Evolutionary conservation across 495 filamentous ascomycete species (phyloP).

Genomic region (Talaromyces ruber): DNA sequence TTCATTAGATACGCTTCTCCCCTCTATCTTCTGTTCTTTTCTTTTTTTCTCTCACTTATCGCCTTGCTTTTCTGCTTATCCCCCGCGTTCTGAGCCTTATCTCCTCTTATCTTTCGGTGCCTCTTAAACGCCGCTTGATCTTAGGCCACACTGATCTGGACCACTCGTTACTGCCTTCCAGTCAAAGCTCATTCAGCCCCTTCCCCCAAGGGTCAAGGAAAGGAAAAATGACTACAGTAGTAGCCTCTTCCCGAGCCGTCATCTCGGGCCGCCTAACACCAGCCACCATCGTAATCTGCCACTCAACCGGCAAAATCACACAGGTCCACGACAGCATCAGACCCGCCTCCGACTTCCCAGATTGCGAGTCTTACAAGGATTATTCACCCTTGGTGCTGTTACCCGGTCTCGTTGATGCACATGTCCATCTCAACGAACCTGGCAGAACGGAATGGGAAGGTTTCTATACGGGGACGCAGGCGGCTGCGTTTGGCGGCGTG

Average conservation of each 20-base stretch:
- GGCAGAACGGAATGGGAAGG: slow-evolving; percentile 98
- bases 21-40: background rate
- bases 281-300: slow-evolving; percentile 73
- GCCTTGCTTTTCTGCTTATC: background rate
- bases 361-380: slow-evolving; percentile 65
- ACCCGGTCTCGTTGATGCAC: slow-evolving; percentile 90
- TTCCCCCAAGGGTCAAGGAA: background rate
- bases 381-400: slow-evolving; percentile 82
- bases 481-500: slow-evolving; percentile 91
- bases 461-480: slow-evolving; percentile 86
- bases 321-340: slow-evolving; percentile 67
- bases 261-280: slow-evolving; percentile 58
- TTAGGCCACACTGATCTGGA: background rate
- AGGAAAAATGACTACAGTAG: slow-evolving; percentile 36
- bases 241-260: slow-evolving; percentile 76
- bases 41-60: background rate
- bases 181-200: too few relatives aligned
- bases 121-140: background rate
- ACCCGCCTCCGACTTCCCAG: slow-evolving; percentile 62
- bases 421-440: slow-evolving; percentile 97
- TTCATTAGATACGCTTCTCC: background rate
- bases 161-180: too few relatives aligned
- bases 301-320: slow-evolving; percentile 72
- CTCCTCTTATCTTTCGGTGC: background rate
- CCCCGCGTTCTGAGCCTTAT: background rate